These are phyloP conservation scores for Moesziomyces parantarcticus DNA, from an alignment of 1,284 basidiomycete species.

Conservation along the genomic window DNA sequence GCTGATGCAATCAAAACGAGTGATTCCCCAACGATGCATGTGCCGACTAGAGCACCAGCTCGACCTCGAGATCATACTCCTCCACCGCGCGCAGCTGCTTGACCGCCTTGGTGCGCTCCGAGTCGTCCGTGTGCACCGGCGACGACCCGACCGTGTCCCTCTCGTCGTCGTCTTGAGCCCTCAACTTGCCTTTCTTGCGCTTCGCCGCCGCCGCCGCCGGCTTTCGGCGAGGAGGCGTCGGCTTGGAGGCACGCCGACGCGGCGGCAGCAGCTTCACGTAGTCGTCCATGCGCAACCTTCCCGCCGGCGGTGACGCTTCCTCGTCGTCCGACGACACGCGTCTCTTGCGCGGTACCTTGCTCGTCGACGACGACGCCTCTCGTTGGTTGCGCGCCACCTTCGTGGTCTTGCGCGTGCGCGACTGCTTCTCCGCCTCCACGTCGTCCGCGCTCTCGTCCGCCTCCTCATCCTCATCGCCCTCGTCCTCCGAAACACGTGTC, in stretches of 20 bases:
- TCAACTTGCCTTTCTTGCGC: slow-evolving; percentile 1
- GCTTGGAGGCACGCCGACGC: slow-evolving; percentile 2
- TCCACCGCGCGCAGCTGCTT: slow-evolving; percentile 27
- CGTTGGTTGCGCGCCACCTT: slow-evolving; percentile 11
- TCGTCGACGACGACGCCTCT: neutral
- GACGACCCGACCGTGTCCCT: slow-evolving; percentile 14
- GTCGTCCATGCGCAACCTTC: slow-evolving; percentile 27
- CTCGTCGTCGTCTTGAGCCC: slow-evolving; percentile 7
- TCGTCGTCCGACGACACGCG: neutral
- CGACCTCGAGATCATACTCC: slow-evolving; percentile 20
- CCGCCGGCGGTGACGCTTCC: slow-evolving; percentile 3
- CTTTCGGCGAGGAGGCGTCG: slow-evolving; percentile 1
- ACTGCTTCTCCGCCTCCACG: too few species aligned
- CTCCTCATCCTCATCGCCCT: too few species aligned
- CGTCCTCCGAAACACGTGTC: too few species aligned
- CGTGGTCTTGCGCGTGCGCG: slow-evolving; percentile 4
- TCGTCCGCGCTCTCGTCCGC: too few species aligned
- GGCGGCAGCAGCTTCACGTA: slow-evolving; percentile 16
- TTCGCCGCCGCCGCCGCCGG: slow-evolving; percentile 1
- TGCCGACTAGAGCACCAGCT: slow-evolving; percentile 16
- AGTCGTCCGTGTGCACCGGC: slow-evolving; percentile 25
- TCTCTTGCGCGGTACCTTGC: neutral
- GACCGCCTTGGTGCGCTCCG: slow-evolving; percentile 26
- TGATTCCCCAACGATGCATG: too few species aligned
- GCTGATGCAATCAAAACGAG: slow-evolving; percentile 12